Evolutionary conservation across 2,329 filamentous ascomycete species (phyloP).

Genomic region (Corinectria fuckeliana): DNA sequence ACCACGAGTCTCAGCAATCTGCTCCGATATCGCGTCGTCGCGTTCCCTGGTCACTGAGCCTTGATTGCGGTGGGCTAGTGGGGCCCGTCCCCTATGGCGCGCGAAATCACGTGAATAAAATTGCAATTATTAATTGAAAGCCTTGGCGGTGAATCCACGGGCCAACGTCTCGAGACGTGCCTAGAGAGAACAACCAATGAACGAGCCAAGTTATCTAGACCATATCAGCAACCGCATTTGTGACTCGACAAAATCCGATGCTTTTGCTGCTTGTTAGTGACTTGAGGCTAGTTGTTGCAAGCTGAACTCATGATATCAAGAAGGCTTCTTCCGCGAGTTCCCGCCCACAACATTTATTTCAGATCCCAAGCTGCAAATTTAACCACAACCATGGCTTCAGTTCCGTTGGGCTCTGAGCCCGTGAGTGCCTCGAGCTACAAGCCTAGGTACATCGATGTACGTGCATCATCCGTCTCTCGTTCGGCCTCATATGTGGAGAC

Average conservation of each 20-base stretch:
- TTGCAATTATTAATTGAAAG: constrained; percentile 37
- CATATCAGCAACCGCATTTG: neutral
- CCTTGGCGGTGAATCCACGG: neutral
- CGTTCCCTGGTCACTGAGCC: constrained; percentile 24
- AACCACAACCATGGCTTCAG: constrained; percentile 38
- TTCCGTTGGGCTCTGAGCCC: constrained; percentile 22
- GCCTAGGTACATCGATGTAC: constrained; percentile 69
- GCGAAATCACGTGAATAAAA: constrained; percentile 34
- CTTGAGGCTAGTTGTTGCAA: neutral
- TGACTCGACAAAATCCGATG: constrained; percentile 9
- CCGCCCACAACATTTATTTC: neutral
- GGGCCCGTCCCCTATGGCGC: constrained; percentile 21
- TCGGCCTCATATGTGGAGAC: constrained; percentile 12
- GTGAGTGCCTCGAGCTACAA: constrained; percentile 34
- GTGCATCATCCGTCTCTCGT: constrained; percentile 28
- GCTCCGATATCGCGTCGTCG: constrained; percentile 26
- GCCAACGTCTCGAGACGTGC: constrained; percentile 20
- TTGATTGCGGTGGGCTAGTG: constrained; percentile 24
- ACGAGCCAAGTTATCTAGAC: too few species aligned
- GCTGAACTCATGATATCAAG: constrained; percentile 31
- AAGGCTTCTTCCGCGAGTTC: constrained; percentile 24
- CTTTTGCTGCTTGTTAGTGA: constrained; percentile 12
- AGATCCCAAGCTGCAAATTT: constrained; percentile 6
- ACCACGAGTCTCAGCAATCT: neutral
- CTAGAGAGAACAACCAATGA: constrained; percentile 29